A percentile compares a stretch with the other conserved stretches of the same genome.
Conservation (phyloP, 176 grass and related monocot genomes). For the Lolium rigidum region DNA sequence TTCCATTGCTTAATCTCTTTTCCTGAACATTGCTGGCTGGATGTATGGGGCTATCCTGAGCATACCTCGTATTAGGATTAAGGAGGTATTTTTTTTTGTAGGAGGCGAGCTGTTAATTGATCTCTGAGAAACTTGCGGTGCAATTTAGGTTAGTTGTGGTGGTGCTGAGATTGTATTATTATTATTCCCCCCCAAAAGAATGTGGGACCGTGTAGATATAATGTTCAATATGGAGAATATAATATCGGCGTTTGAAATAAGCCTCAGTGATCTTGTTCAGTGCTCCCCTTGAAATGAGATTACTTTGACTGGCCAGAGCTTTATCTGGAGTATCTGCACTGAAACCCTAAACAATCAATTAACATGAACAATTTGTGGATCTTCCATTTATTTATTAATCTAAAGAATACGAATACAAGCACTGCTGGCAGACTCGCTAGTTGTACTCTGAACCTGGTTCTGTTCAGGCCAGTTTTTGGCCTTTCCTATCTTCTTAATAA, state of each 20-base stretch:
- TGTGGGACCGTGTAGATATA: neutral
- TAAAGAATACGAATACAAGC: constrained; percentile 8
- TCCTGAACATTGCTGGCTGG: neutral
- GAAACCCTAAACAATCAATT: neutral
- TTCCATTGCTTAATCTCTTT: neutral
- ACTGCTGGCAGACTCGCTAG: neutral
- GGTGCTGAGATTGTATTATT: neutral
- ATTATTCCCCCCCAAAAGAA: neutral
- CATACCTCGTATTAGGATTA: neutral
- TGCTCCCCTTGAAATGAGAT: neutral
- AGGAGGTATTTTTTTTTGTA: neutral
- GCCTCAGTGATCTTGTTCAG: neutral
- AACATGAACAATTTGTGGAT: neutral
- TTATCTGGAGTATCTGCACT: neutral
- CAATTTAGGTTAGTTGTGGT: neutral
- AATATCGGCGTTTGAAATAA: neutral
- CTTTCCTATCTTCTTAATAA: no score
- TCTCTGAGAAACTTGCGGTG: neutral
- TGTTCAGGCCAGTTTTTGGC: no score
- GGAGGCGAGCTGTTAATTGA: neutral
- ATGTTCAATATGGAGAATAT: neutral
- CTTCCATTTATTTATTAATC: neutral
- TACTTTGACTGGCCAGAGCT: neutral
- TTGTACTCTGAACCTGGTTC: no score
- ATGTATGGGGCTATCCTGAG: neutral